Base-by-base conservation (phyloP, 495 filamentous ascomycete genomes). In the Chaetomidium leptoderma region DNA sequence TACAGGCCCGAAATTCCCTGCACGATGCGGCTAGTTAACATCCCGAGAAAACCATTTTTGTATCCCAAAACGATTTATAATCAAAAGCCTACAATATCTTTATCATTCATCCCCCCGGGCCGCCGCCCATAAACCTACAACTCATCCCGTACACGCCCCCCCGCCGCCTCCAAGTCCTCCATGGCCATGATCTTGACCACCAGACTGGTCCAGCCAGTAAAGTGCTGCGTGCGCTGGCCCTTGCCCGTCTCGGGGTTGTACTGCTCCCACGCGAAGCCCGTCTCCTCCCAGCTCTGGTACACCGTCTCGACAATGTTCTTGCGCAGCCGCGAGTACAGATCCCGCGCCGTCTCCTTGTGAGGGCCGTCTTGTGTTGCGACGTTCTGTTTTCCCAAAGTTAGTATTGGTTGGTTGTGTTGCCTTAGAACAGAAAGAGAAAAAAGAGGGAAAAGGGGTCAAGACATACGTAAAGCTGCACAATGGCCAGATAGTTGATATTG, bases 191-290 rank as follows among this genome's bases (percentile, higher is more conserved):
- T 89, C 78, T 96, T 97, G 37, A 97, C 92, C 61, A 97, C 92
- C 71, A 97, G 76, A 70, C 89, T 95, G 47, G 95, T 98, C 93
- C 93, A 98, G 53, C 93, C 93, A 16, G 92, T 95, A 70, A 98
- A 98, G 76, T 97, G 93, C 75, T 96, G 91, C 23, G 91, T 97
- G 48, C 93, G 82, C 77, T 97, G 95, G 32, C 93, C 93, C 54
- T 82, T 80, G 46, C 93, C 93, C 4, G 87, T 96, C 60, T 96
- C 90, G 0, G 92, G 89, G 70, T 96, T 91, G 73, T 97, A 98
- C 73, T 98, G 93, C 70, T 98, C 93, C 95, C 95, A 98, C 10
- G 95, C 93, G 71, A 97, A 98, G 17, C 92, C 91, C 0, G 93
- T 98, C 59, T 87, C 80, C 68, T 85, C 78, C 93, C 93, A 98